Base-by-base conservation (phyloP, 805 yeast species). In the Ogataea sp. region DNA sequence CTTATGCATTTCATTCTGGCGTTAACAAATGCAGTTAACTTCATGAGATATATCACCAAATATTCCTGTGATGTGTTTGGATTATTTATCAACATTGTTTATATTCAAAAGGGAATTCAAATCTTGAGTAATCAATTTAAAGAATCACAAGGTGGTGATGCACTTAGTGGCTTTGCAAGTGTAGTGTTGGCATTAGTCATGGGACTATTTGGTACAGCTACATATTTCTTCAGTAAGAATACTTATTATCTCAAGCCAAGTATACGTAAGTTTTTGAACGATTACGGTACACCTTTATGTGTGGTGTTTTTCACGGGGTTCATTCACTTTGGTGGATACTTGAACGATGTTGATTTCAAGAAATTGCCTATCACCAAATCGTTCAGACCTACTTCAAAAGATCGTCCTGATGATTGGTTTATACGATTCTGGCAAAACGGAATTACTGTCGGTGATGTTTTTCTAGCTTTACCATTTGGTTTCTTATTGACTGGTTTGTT, bases 31-130 rank as follows among this genome's bases (percentile, higher is more conserved):
- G 64, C 75, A 45, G 83, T 85, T 24, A 68, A 76, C 39, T 76
- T 74, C 36, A 65, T 87, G 62, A 74, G 75, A 45, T 79, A 73
- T 49, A 84, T 89, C 21, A 82, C 96, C 2, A 66, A 77, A 38
- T 90, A 77, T 55, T 85, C 95, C 2, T 89, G 97, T 58, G 95
- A 90, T 46, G 86, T 86, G 4, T 90, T 90, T 68, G 98, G 97
- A 1, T 71, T 88, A 39, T 90, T 89, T 59, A 90, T 87, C 51
- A 85, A 87, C 53, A 69, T 87, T 14, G 85, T 90, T 11, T 90
- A 90, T 62, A 70, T 89, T 38, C 88, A 87, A 55, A 90, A 90
- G 53, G 97, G 97, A 0, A 78, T 90, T 16, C 93, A 87, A 53
- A 83, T 93, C 20, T 58, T 89, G 27, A 61, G 74, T 1, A 64